phyloP scores from a whole-genome alignment of 768 basidiomycete genomes.

The Collybia nuda region DNA sequence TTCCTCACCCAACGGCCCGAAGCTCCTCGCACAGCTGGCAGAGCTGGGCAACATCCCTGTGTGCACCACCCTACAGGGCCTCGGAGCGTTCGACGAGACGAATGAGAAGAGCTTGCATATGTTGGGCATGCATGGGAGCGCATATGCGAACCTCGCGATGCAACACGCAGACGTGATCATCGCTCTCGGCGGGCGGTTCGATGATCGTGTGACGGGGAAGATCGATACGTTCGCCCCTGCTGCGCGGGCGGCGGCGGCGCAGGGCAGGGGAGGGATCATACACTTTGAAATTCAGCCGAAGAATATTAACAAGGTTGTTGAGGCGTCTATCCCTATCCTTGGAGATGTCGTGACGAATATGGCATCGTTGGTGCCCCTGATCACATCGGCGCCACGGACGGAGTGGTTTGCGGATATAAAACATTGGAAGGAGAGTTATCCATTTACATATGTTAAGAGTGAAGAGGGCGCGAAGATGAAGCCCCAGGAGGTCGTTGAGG shows the following conservation, averaged over 20 bases:
- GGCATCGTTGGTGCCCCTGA: slow-evolving; percentile 76
- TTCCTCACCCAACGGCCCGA: slow-evolving; percentile 77
- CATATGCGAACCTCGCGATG: slow-evolving; percentile 97
- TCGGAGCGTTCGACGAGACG: slow-evolving; percentile 93
- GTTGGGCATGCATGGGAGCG: slow-evolving; percentile 98
- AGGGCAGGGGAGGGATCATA: slow-evolving; percentile 93
- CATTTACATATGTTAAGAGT: slow-evolving; percentile 83
- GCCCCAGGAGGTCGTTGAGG: slow-evolving; percentile 96
- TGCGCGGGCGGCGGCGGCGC: slow-evolving; percentile 79
- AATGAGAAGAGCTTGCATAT: slow-evolving; percentile 88
- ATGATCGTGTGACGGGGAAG: slow-evolving; percentile 96
- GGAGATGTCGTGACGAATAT: slow-evolving; percentile 91
- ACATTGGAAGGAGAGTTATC: slow-evolving; percentile 83
- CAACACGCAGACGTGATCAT: slow-evolving; percentile 98
- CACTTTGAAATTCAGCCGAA: slow-evolving; percentile 99
- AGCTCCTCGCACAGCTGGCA: slow-evolving; percentile 74
- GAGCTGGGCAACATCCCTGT: slow-evolving; percentile 94
- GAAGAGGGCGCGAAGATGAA: slow-evolving; percentile 73
- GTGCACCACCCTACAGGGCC: slow-evolving; percentile 93
- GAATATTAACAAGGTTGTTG: slow-evolving; percentile 98
- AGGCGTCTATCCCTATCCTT: slow-evolving; percentile 90
- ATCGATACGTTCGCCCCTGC: slow-evolving; percentile 88
- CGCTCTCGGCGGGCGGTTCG: slow-evolving; percentile 93
- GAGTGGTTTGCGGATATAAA: slow-evolving; percentile 86
- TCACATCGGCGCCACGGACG: slow-evolving; percentile 59